Conservation (phyloP, 1,284 basidiomycete species). For the Phlebopus sp. region DNA sequence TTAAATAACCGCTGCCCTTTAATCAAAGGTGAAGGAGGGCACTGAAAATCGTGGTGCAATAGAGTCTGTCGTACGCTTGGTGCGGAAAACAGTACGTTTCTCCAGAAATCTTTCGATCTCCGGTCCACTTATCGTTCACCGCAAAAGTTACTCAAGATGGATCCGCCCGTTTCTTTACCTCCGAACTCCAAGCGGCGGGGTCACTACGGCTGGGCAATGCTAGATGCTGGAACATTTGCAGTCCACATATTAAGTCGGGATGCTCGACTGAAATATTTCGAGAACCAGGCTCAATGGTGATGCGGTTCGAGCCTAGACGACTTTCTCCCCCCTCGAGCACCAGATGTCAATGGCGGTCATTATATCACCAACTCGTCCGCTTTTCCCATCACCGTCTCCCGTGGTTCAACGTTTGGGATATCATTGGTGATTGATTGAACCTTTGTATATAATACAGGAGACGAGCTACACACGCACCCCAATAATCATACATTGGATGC, state of each 20-base stretch:
- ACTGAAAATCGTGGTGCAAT: slow-evolving; percentile 75
- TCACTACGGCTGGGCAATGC: slow-evolving; percentile 75
- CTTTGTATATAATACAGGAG: too few species aligned
- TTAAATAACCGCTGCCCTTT: not conserved
- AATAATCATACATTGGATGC: too few species aligned
- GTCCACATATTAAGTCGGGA: slow-evolving; percentile 68
- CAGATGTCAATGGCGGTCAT: too few species aligned
- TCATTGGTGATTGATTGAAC: too few species aligned
- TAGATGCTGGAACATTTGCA: slow-evolving; percentile 75
- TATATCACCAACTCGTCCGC: too few species aligned
- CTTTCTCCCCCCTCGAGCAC: not conserved
- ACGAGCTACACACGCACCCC: too few species aligned
- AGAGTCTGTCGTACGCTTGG: slow-evolving; percentile 63
- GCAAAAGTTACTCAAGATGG: slow-evolving; percentile 46
- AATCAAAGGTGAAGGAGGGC: slow-evolving; percentile 68
- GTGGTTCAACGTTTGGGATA: too few species aligned
- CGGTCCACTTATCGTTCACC: slow-evolving; percentile 7
- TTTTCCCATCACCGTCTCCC: too few species aligned
- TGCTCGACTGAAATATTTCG: slow-evolving; percentile 64
- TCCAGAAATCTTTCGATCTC: not conserved
- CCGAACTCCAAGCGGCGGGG: slow-evolving; percentile 56
- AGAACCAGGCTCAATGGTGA: slow-evolving; percentile 34
- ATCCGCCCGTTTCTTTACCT: slow-evolving; percentile 57
- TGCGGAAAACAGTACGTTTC: slow-evolving; percentile 60
- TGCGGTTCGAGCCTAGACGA: not conserved